Conservation (phyloP, 1,139 yeast genomes). For the Cylindricascospora bacillispora region DNA sequence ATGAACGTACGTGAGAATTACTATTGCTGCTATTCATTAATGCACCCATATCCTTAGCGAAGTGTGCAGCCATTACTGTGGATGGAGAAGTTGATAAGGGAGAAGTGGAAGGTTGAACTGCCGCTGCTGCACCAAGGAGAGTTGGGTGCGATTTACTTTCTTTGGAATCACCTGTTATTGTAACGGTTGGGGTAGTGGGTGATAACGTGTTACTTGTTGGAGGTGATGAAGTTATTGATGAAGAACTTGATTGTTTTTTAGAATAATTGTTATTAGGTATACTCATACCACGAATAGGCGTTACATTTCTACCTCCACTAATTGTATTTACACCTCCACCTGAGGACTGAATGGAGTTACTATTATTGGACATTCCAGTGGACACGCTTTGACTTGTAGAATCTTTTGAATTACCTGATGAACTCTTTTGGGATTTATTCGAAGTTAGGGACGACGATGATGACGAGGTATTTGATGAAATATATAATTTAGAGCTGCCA, state of each 20-base stretch:
- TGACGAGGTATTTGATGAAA: too few species aligned
- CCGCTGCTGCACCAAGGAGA: slow-evolving; percentile 16
- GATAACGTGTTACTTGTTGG: not conserved
- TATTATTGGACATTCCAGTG: slow-evolving; percentile 3
- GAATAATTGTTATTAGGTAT: not conserved
- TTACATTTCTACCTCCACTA: slow-evolving; percentile 2
- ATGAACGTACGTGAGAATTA: not conserved
- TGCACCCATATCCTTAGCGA: slow-evolving; percentile 1
- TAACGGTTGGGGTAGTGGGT: slow-evolving; percentile 3
- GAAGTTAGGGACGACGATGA: too few species aligned
- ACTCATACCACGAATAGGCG: slow-evolving; percentile 2
- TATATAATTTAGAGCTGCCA: too few species aligned
- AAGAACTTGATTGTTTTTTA: slow-evolving; percentile 3
- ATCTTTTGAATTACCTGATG: too few species aligned
- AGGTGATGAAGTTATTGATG: slow-evolving; percentile 2
- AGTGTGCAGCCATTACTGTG: slow-evolving; percentile 7
- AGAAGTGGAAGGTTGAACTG: slow-evolving; percentile 13
- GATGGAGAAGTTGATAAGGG: slow-evolving; percentile 8
- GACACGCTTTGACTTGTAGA: slow-evolving; percentile 3
- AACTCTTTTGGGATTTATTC: too few species aligned
- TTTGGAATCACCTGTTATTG: slow-evolving; percentile 3
- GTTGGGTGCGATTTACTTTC: slow-evolving; percentile 15
- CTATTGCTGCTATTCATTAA: slow-evolving; percentile 3
- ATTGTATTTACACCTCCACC: slow-evolving; percentile 2
- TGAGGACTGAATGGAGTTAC: slow-evolving; percentile 1